These are phyloP conservation scores for Stachybotrys echinatus DNA, from an alignment of 2,329 filamentous ascomycete species.

Conservation along the genomic window DNA sequence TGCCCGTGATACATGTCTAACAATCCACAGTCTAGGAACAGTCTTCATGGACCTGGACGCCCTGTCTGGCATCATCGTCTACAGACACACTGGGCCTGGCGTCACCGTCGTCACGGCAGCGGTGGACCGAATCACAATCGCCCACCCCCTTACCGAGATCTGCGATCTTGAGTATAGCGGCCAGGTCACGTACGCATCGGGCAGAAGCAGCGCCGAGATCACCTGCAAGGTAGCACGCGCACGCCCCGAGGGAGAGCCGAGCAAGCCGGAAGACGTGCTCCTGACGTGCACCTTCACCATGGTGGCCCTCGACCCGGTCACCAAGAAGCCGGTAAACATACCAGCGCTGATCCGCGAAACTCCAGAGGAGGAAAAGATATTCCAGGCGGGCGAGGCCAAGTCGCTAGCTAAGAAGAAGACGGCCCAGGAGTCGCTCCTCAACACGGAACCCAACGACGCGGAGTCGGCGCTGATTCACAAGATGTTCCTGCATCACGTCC, in stretches of 20 bases:
- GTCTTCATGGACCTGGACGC: conserved; percentile 79
- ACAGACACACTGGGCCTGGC: conserved; percentile 59
- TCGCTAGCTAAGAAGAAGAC: conserved; percentile 17
- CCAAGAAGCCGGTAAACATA: conserved; percentile 19
- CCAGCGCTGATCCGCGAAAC: conserved; percentile 17
- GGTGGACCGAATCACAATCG: conserved; percentile 48
- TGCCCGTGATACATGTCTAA: neutral
- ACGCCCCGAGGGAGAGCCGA: conserved; percentile 49
- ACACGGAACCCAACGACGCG: conserved; percentile 19
- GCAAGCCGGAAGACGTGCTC: conserved; percentile 36
- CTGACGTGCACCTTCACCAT: conserved; percentile 34
- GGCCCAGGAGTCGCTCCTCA: conserved; percentile 15
- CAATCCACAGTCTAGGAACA: conserved; percentile 47
- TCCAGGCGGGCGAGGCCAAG: conserved; percentile 18
- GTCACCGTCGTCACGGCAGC: conserved; percentile 44
- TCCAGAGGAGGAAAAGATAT: conserved; percentile 19
- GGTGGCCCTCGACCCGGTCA: conserved; percentile 20
- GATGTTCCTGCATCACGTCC: conserved; percentile 21
- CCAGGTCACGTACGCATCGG: conserved; percentile 61
- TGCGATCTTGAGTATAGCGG: conserved; percentile 70
- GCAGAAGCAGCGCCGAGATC: conserved; percentile 68
- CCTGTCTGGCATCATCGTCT: conserved; percentile 68
- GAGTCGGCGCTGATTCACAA: conserved; percentile 22
- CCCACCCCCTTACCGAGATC: conserved; percentile 69
- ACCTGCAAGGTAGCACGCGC: conserved; percentile 69